A percentile compares a stretch with the other conserved stretches of the same genome.
phyloP scores from a whole-genome alignment of 352 stramenopile species.

The Phytophthora chlamydospora region DNA sequence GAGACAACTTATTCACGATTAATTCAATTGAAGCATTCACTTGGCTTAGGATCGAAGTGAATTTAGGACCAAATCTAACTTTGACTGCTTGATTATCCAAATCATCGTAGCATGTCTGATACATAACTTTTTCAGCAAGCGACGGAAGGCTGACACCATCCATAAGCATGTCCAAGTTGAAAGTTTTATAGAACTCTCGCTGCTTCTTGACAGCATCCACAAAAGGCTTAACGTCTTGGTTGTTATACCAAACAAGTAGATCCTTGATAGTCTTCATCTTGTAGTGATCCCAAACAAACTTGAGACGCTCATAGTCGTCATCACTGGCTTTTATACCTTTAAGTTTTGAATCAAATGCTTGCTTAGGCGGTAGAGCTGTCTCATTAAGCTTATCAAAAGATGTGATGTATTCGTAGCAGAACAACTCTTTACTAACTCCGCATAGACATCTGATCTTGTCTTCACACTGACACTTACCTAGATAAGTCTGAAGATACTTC shows the following conservation, averaged over 20 bases:
- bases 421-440: neutral
- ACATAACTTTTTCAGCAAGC: too few relatives aligned
- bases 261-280: constrained; percentile 42
- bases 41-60: too few relatives aligned
- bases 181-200: constrained; percentile 18
- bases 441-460: constrained; percentile 36
- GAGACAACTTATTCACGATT: too few relatives aligned
- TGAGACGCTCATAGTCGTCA: constrained; percentile 32
- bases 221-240: neutral
- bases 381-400: constrained; percentile 30
- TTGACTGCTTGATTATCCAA: too few relatives aligned
- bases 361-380: constrained; percentile 16
- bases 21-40: too few relatives aligned
- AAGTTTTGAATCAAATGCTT: constrained; percentile 10
- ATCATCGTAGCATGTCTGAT: too few relatives aligned
- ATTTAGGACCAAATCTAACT: too few relatives aligned
- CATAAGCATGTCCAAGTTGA: too few relatives aligned
- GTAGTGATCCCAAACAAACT: constrained; percentile 40
- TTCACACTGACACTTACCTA: constrained; percentile 32
- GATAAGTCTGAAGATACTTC: constrained; percentile 32
- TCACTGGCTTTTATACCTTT: constrained; percentile 15
- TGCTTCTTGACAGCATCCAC: constrained; percentile 7
- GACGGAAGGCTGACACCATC: too few relatives aligned
- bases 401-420: constrained; percentile 38
- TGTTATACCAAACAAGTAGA: constrained; percentile 33